Percentiles rank a stretch among this genome's conserved stretches.
phyloP scores from a whole-genome alignment of 148 eudicot species.

The Arctostaphylos glauca region DNA sequence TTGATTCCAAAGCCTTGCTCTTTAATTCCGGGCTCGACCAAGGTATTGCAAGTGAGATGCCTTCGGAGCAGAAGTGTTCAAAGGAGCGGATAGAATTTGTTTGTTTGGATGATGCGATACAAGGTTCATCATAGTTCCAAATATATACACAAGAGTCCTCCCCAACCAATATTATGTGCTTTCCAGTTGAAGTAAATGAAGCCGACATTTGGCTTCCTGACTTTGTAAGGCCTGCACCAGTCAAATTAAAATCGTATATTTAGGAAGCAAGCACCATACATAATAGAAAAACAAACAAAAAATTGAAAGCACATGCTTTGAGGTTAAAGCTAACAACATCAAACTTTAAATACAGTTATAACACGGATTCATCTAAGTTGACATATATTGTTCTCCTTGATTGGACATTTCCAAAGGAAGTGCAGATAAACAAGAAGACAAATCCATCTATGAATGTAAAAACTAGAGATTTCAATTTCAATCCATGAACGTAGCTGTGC shows the following conservation, averaged over 20 bases:
- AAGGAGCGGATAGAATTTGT: constrained; percentile 51
- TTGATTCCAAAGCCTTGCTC: no score
- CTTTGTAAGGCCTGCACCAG: no score
- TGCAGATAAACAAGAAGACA: not conserved
- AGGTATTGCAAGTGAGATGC: constrained; percentile 53
- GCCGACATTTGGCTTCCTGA: no score
- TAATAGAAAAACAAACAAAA: not conserved
- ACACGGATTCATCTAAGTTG: not conserved
- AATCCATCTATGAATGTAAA: not conserved
- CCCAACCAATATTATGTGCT: constrained; percentile 62
- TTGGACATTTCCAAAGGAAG: not conserved
- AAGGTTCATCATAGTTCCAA: constrained; percentile 51
- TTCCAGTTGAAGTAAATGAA: constrained; percentile 49
- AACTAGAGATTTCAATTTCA: not conserved
- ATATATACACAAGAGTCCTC: constrained; percentile 64
- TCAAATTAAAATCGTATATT: no score
- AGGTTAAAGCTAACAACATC: not conserved
- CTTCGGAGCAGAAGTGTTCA: constrained; percentile 53
- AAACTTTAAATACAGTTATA: not conserved
- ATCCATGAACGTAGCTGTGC: not conserved
- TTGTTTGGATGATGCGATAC: constrained; percentile 27
- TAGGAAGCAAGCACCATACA: not conserved
- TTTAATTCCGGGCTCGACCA: constrained; percentile 48
- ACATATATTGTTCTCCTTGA: not conserved
- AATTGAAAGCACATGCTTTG: not conserved